phyloP scores from a whole-genome alignment of 805 yeast species.

The Yamadazyma kitorensis region DNA sequence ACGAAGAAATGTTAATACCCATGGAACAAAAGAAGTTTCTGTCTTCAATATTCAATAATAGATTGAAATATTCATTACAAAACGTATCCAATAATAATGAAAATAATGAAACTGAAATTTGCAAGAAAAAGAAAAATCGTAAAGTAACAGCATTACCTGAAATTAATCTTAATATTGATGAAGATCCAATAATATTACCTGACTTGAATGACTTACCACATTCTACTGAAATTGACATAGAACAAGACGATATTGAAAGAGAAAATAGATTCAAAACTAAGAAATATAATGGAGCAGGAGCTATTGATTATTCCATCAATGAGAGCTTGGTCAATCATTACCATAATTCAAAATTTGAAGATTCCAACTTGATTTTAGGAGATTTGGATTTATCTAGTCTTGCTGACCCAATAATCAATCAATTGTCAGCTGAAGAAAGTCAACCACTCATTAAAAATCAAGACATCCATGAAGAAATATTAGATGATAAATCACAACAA shows the following conservation, averaged over 20 bases:
- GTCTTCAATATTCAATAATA: not conserved
- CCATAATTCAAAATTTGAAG: not conserved
- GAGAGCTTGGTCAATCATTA: slow-evolving; percentile 8
- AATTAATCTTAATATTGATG: not conserved
- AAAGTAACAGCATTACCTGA: not conserved
- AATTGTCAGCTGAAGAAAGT: not conserved
- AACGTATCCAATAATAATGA: no score
- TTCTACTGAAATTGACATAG: slow-evolving; percentile 5
- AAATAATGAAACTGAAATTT: no score
- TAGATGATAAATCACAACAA: no score
- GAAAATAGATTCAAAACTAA: not conserved
- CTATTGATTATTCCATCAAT: not conserved
- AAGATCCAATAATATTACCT: not conserved
- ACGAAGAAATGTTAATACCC: slow-evolving; percentile 3
- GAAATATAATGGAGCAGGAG: not conserved
- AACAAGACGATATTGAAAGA: no score
- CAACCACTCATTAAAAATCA: slow-evolving; percentile 1
- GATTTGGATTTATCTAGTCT: slow-evolving; percentile 5
- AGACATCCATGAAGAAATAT: no score
- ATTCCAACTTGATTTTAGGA: slow-evolving; percentile 1
- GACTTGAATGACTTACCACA: slow-evolving; percentile 3
- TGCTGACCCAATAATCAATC: not conserved
- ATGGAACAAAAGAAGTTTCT: not conserved
- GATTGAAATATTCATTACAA: no score
- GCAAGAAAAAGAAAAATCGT: not conserved